These are phyloP conservation scores for Maudiozyma saulgeensis DNA, from an alignment of 805 yeast species.

Conservation along the genomic window DNA sequence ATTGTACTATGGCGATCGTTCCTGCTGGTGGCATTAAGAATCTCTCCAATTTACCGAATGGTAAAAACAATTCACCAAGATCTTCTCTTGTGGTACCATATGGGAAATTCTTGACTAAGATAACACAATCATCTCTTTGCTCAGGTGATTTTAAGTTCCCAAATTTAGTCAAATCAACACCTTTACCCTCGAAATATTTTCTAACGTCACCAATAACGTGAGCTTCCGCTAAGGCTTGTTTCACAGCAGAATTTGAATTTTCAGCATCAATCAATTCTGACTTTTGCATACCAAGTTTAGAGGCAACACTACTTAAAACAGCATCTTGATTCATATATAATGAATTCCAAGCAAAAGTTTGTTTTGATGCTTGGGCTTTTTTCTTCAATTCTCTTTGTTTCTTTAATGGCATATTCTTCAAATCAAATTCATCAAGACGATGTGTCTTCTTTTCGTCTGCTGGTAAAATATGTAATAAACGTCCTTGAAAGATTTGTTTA, in stretches of 20 bases:
- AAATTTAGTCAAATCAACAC: conserved; percentile 75
- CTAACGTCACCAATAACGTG: conserved; percentile 89
- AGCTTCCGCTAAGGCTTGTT: conserved; percentile 95
- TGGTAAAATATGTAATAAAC: conserved; percentile 81
- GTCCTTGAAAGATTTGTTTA: conserved; percentile 87
- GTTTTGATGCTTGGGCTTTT: conserved; percentile 74
- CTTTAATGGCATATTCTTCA: conserved; percentile 84
- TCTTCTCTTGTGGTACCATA: conserved; percentile 77
- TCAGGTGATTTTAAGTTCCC: conserved; percentile 31
- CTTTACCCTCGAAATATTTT: conserved; percentile 72
- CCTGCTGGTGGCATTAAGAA: conserved; percentile 94
- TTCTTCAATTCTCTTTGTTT: conserved; percentile 80
- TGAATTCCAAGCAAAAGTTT: conserved; percentile 92
- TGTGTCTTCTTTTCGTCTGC: conserved; percentile 77
- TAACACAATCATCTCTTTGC: conserved; percentile 70
- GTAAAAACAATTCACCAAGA: conserved; percentile 68
- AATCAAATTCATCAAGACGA: conserved; percentile 79
- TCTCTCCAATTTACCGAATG: conserved; percentile 70
- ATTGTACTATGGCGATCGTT: conserved; percentile 89
- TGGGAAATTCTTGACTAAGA: conserved; percentile 85
- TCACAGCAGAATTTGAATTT: conserved; percentile 79
- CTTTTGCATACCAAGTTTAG: conserved; percentile 72
- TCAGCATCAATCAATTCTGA: conserved; percentile 82
- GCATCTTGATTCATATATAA: conserved; percentile 86
- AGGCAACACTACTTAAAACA: conserved; percentile 80